Percentiles rank a stretch among this genome's conserved stretches.
Evolutionary conservation across 148 eudicot genomes (phyloP).

Genomic region (Vaccinium vitisidaea): DNA sequence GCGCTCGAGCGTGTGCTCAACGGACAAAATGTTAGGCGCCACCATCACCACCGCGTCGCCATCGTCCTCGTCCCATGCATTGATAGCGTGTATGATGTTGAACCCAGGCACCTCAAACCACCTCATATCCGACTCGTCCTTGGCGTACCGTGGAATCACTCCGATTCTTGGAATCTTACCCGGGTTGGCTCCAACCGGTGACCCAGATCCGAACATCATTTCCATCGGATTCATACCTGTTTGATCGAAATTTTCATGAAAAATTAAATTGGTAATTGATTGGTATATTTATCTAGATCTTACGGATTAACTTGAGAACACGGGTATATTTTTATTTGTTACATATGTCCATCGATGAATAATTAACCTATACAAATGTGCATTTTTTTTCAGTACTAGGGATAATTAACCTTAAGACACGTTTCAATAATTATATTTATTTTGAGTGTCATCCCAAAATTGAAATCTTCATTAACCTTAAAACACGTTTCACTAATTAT

Average conservation of each 20-base stretch:
- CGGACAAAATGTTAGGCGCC: conserved; percentile 43
- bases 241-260: conserved; percentile 21
- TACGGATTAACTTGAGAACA: too few relatives aligned
- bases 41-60: conserved; percentile 50
- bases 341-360: too few relatives aligned
- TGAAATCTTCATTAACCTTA: too few relatives aligned
- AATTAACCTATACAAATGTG: too few relatives aligned
- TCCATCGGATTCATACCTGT: conserved; percentile 37
- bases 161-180: conserved; percentile 49
- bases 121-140: conserved; percentile 44
- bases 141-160: conserved; percentile 51
- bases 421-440: too few relatives aligned
- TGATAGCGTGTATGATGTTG: conserved; percentile 46
- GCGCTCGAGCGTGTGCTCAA: conserved; percentile 44
- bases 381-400: too few relatives aligned
- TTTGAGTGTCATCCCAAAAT: too few relatives aligned
- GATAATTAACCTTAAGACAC: too few relatives aligned
- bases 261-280: too few relatives aligned
- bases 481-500: too few relatives aligned
- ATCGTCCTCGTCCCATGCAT: conserved; percentile 72
- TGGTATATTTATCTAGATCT: too few relatives aligned
- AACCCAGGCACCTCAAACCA: conserved; percentile 65
- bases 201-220: conserved; percentile 25
- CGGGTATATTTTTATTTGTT: too few relatives aligned
- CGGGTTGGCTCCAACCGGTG: conserved; percentile 34